These are phyloP conservation scores for Tranzscheliella williamsii DNA, from an alignment of 1,284 basidiomycete species.

Conservation along the genomic window DNA sequence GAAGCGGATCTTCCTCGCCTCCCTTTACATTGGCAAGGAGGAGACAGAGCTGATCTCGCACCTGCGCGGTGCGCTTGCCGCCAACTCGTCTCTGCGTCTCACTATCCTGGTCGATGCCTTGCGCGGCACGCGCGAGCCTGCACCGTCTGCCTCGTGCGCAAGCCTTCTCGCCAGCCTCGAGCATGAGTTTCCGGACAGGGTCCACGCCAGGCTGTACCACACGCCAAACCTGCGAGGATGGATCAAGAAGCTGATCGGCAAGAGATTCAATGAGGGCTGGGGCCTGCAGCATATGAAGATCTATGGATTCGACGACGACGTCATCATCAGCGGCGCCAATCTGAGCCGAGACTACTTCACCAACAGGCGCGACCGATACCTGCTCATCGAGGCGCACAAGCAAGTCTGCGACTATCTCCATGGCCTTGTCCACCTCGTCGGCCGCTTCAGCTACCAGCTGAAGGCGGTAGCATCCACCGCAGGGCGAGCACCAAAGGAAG, in stretches of 20 bases:
- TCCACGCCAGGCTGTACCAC: conserved; percentile 73
- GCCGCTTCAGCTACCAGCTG: conserved; percentile 72
- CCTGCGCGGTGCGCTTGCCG: conserved; percentile 26
- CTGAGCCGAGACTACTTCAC: conserved; percentile 92
- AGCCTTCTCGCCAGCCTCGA: conserved; percentile 56
- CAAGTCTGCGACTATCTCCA: conserved; percentile 79
- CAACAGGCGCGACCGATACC: conserved; percentile 89
- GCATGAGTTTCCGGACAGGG: conserved; percentile 70
- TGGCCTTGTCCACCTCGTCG: conserved; percentile 73
- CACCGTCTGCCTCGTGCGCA: conserved; percentile 64
- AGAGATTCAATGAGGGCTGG: conserved; percentile 95
- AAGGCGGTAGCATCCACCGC: conserved; percentile 2
- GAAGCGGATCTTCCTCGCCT: conserved; percentile 46
- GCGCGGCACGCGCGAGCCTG: conserved; percentile 80
- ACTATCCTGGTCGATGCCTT: conserved; percentile 84
- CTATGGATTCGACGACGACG: conserved; percentile 87
- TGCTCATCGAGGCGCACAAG: conserved; percentile 72
- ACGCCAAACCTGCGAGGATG: conserved; percentile 79
- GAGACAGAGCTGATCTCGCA: conserved; percentile 42
- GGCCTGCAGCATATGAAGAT: conserved; percentile 98
- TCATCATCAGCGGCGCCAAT: conserved; percentile 95
- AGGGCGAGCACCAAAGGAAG: too few species aligned
- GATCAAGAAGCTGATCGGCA: conserved; percentile 78
- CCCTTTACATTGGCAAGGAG: conserved; percentile 54
- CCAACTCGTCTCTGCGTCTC: conserved; percentile 71